Base-by-base conservation (phyloP, 73 alveolate genomes). In the Paramecium tetraurelia region DNA sequence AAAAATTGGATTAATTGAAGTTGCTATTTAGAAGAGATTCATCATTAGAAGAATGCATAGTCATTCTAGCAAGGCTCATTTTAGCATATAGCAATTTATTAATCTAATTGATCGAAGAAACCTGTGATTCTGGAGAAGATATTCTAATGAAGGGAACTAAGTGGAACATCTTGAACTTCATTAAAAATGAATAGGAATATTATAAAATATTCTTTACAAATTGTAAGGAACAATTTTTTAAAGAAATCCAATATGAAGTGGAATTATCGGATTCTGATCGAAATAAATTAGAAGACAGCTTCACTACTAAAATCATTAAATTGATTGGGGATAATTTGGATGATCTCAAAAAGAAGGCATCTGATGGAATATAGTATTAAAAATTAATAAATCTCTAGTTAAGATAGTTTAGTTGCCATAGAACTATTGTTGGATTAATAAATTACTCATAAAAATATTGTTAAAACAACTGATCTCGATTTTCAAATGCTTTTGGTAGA, bases 171-270 rank as follows among this genome's bases (percentile, higher is more conserved):
- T 18, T 76, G 18, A 76, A 76, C 24, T 24, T 14, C 29, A 21
- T 76, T 16, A 76, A 76, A 43, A 76, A 36, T 10, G 89, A 76
- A 76, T 41, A 76, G 43, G 89, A 76, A 76, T 76, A 76, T 36
- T 76, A 76, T 76, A 16, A 35, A 43, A 76, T 76, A 38, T 76
- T 76, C 35, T 76, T 24, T 21, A 7, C 21, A 35, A 24, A 76
- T 24, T 38, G 63, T 36, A 76, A 76, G 40, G 89, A 76, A 1
- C 18, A 40, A 20, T 76, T 40, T 10, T 16, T 33, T 38, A 43
- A 41, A 18, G 85, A 70, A 24, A 24, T 8, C 5, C 31, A 33
- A 22, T 33, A 76, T 9, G 70, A 38, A 38, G 71, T 41, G 18
- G 89, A 76, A 43, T 20, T 76, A 18, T 24, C 58, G 9, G 89